Conservation (phyloP, 768 basidiomycete species). For the Inosperma sp. region DNA sequence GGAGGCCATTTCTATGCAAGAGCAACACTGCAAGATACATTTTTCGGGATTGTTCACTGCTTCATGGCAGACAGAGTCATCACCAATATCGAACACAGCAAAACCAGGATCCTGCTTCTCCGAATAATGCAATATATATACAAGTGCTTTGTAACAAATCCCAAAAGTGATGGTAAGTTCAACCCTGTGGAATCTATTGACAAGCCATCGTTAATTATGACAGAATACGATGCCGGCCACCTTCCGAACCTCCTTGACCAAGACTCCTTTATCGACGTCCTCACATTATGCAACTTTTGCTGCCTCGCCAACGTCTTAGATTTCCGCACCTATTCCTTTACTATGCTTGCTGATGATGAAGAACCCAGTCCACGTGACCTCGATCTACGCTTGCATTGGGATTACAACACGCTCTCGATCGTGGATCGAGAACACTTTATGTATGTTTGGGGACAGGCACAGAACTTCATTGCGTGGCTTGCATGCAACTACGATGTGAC, state of each 20-base stretch:
- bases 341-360: not conserved
- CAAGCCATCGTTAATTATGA: not conserved
- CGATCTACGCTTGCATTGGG: not conserved
- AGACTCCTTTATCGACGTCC: not conserved
- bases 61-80: no score
- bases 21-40: no score
- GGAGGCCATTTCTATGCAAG: no score
- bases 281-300: conserved; percentile 1
- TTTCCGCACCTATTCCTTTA: not conserved
- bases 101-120: no score
- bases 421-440: not conserved
- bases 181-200: not conserved
- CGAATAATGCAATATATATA: no score
- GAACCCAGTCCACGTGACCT: not conserved
- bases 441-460: not conserved
- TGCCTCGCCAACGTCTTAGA: conserved; percentile 1
- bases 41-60: no score
- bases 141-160: not conserved
- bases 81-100: no score
- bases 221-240: not conserved
- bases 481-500: not conserved
- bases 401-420: not conserved
- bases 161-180: not conserved
- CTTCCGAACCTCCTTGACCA: not conserved
- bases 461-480: not conserved